Evolutionary conservation across 495 filamentous ascomycete species (phyloP).

Genomic region (Tuber brumale): DNA sequence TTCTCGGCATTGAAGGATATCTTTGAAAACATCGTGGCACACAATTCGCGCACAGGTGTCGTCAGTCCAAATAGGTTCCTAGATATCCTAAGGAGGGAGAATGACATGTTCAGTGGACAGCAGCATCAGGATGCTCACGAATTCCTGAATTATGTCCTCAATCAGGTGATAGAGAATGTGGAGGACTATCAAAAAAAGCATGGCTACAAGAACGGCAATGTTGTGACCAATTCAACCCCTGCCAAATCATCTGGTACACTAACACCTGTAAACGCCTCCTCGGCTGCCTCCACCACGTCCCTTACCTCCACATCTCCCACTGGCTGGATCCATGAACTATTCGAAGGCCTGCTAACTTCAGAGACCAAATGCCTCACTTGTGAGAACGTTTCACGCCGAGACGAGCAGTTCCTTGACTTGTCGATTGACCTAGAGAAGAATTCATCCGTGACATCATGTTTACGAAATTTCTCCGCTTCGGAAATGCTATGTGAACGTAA

Average conservation of each 20-base stretch:
- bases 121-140: slow-evolving; percentile 99
- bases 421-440: slow-evolving; percentile 95
- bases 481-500: slow-evolving; percentile 99
- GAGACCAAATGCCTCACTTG: slow-evolving; percentile 96
- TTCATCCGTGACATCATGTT: slow-evolving; percentile 89
- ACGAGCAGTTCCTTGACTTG: slow-evolving; percentile 90
- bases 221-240: slow-evolving; percentile 43
- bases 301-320: slow-evolving; percentile 49
- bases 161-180: slow-evolving; percentile 89
- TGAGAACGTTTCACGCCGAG: slow-evolving; percentile 87
- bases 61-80: slow-evolving; percentile 90
- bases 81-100: slow-evolving; percentile 84
- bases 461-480: slow-evolving; percentile 91
- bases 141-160: slow-evolving; percentile 90
- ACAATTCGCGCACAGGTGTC: slow-evolving; percentile 75
- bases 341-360: slow-evolving; percentile 88
- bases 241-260: slow-evolving; percentile 44
- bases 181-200: slow-evolving; percentile 53
- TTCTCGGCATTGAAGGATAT: slow-evolving; percentile 95
- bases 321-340: slow-evolving; percentile 94
- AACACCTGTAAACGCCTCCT: slow-evolving; percentile 42
- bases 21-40: slow-evolving; percentile 82
- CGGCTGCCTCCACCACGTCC: slow-evolving; percentile 29
- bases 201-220: slow-evolving; percentile 45
- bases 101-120: slow-evolving; percentile 93